Evolutionary conservation across 306 rosid genomes (phyloP), one percentile per base, ranked within the genome.

Genomic region (Oxytropis ochrocephala): DNA sequence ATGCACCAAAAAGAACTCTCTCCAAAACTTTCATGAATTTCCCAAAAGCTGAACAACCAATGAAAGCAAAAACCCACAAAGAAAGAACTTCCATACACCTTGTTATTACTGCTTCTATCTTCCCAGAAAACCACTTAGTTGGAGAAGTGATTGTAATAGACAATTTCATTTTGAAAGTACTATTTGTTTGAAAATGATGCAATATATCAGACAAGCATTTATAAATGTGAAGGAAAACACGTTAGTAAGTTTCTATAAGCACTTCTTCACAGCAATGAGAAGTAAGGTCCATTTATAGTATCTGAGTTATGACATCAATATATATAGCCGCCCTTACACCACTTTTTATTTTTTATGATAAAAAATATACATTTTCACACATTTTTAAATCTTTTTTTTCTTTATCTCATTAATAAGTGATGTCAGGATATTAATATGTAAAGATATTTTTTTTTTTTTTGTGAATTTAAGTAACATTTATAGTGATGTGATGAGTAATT

Each of bases 111-210:
- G 32, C 13, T 61, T 50, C 60, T 42, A 10, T 16, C 24, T 14
- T 62, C 53, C 7, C 46, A 67, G 75, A 78, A 49, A 72, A 66
- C 75, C 75, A 41, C 24, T 21, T 51, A 11, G 69, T 74, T 41
- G 24, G 48, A 73, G 62, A 73, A 60, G 48, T 50, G 60, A 42
- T 65, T 52, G 65, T n/a, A 51, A 57, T 41, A 66, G 64, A 29
- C 70, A 65, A 66, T 58, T 73, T 73, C n/a, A n/a, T 59, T 33
- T 33, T 35, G 55, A 46, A 24, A 24, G 27, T 24, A 24, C 3
- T 18, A 2, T 44, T 44, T 67, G 48, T 47, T 11, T 59, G 13
- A 6, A 13, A 73, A 49, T 63, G 56, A 24, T 14, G 67, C 17
- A 67, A 46, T n/a, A n/a, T n/a, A n/a, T 53, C 43, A 56, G 52